Percentiles rank a stretch among this genome's conserved stretches.
Conservation (phyloP, 139 green algal genomes). For the Haematococcus sp. region DNA sequence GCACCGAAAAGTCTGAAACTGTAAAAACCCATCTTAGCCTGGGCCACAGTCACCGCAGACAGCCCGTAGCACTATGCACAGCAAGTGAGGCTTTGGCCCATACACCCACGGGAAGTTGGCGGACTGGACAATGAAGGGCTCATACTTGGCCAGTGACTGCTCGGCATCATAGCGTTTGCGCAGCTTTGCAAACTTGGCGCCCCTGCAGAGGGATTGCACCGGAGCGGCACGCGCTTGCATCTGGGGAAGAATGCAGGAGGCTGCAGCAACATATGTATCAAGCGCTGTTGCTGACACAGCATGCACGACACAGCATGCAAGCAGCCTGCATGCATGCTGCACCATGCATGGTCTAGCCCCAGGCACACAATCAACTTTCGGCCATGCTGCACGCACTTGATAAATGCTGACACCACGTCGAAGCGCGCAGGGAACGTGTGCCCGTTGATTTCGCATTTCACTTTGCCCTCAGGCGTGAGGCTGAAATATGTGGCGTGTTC, state of each 20-base stretch:
- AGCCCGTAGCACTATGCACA: neutral
- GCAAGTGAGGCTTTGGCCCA: neutral
- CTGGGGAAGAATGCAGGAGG: no score
- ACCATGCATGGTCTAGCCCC: neutral
- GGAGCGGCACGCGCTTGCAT: neutral
- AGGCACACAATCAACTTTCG: neutral
- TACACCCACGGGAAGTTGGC: slow-evolving; percentile 71
- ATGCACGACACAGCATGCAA: no score
- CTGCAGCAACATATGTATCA: no score
- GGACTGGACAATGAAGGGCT: slow-evolving; percentile 69
- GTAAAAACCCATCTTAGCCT: no score
- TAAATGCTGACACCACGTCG: slow-evolving; percentile 30
- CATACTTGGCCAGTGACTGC: slow-evolving; percentile 58
- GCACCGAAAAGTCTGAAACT: neutral
- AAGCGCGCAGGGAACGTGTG: slow-evolving; percentile 37
- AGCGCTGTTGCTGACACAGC: no score
- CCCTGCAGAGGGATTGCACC: slow-evolving; percentile 20
- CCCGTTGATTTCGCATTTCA: slow-evolving; percentile 50
- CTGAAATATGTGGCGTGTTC: slow-evolving; percentile 20
- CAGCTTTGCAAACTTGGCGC: slow-evolving; percentile 53
- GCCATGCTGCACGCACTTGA: slow-evolving; percentile 14
- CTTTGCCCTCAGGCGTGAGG: slow-evolving; percentile 30
- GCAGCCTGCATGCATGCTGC: no score
- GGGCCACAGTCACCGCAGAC: no score
- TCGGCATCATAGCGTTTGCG: slow-evolving; percentile 42